Evolutionary conservation across 768 basidiomycete species (phyloP), one percentile per base, ranked within the genome.

Genomic region (Boletus tomentosulus): DNA sequence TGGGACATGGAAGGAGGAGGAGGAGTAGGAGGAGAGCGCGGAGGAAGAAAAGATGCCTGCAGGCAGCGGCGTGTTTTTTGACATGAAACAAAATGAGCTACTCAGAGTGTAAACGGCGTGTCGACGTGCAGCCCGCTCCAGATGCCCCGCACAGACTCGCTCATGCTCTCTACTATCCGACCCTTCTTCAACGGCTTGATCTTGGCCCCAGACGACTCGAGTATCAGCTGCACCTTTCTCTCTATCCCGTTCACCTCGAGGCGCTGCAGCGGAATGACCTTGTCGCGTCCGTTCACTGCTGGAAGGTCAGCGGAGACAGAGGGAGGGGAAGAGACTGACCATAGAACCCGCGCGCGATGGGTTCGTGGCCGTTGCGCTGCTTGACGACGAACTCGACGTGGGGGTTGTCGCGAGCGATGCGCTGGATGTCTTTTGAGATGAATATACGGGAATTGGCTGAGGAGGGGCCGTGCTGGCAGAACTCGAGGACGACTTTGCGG

Each of bases 121-220:
- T 84, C 81, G 59, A 87, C 87, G 62, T 95, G 92, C 57, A 94
- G 71, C 19, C 92, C 90, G 66, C 86, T 89, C 92, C 91, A 94
- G 58, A 94, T 89, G 50, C 92, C 92, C 67, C 92, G 84, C 10
- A 89, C 78, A 16, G 89, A 80, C 73, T 90, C 88, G 47, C 86
- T 84, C 28, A 80, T 82, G 64, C 87, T 90, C 75, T 89, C 84
- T 28, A 96, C 86, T 16, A 80, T 76, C 55, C 82, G 71, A 1
- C 65, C 63, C 45, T 75, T 80, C 67, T 92, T 92, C 64, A 94
- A 73, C 13, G 85, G 77, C 66, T 84, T 85, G 53, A 95, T 92
- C 71, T 91, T 89, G 43, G 86, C 82, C 24, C 93, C 93, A 6
- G 90, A 92, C 33, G 92, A 83, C 69, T 92, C 91, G 46, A 96